Base-by-base conservation (phyloP, 768 basidiomycete species). In the Tulasnella sp. region DNA sequence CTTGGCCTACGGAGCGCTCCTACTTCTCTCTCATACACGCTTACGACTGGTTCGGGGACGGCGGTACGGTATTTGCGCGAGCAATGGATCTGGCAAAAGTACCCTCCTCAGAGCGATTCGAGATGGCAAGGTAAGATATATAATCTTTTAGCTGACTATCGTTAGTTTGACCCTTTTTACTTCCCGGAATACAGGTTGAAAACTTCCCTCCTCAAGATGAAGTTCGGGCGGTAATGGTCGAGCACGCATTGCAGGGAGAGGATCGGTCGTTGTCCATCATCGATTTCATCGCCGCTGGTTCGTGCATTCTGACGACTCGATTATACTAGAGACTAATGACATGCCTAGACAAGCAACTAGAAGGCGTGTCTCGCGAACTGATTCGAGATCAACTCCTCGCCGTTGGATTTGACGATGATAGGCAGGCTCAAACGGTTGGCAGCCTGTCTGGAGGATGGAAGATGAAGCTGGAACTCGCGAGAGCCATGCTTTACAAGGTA, bases 371-470 rank as follows among this genome's bases (percentile, higher is more conserved):
- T n/a, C 85, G 87, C 62, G 82, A 85, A 42, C 89, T 89, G 81
- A 91, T 98, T 77, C 84, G 88, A 71, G 86, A 85, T 29, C 92
- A 94, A 79, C 86, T 98, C 6, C 75, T 84, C 12, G 93, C 91
- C 77, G 95, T 98, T 68, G 96, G 96, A 67, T 98, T 98, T 79
- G 90, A 94, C 77, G 92, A 91, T 76, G 85, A 83, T 63, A 86
- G 92, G 73, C 95, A 98, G 81, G 81, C 86, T 44, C 92, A 96
- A 76, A 82, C 86, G 67, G 95, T 98, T 74, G 94, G 91, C 64
- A 90, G 92, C 47, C 83, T 98, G 74, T 97, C 95, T 16, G 96
- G 96, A 77, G 95, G 96, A 52, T 98, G 95, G 95, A 98, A 98
- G 83, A 98, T 98, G 95, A 97, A 97, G 81, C 86, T 98, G 69